Evolutionary conservation across 2,329 filamentous ascomycete genomes (phyloP).

Genomic region (Ophiobolus disseminans): DNA sequence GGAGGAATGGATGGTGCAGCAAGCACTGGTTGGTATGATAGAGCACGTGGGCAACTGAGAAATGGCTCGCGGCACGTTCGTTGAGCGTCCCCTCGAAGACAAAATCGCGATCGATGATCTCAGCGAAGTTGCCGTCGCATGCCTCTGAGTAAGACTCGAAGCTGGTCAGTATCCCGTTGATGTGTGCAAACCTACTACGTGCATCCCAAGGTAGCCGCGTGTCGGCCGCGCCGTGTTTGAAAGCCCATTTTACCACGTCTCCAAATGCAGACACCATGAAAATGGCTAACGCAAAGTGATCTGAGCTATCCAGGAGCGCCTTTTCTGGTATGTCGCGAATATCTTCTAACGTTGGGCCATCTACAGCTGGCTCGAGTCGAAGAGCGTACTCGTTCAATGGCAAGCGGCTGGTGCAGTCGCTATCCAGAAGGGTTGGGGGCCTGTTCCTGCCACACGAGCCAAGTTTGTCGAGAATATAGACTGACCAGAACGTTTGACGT

Average conservation of each 20-base stretch:
- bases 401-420: conserved; percentile 20
- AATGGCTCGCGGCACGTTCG: conserved; percentile 28
- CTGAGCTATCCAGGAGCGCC: background rate
- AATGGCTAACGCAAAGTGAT: conserved; percentile 32
- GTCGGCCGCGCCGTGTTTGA: conserved; percentile 7
- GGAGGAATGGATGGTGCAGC: conserved; percentile 48
- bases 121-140: conserved; percentile 25
- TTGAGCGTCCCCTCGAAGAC: conserved; percentile 19
- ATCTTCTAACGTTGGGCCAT: background rate
- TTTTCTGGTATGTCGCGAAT: conserved; percentile 2
- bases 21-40: conserved; percentile 48
- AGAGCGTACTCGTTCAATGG: background rate
- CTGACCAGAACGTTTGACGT: conserved; percentile 49
- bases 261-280: conserved; percentile 42
- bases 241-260: conserved; percentile 38
- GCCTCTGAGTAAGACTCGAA: conserved; percentile 39
- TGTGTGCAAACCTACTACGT: conserved; percentile 43
- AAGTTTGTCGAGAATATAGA: conserved; percentile 50
- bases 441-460: conserved; percentile 47
- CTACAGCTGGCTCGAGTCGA: background rate
- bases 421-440: conserved; percentile 46
- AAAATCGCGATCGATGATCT: conserved; percentile 16
- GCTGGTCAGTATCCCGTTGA: conserved; percentile 41
- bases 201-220: conserved; percentile 46
- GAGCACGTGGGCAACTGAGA: conserved; percentile 42